These are phyloP conservation scores for Fusarium stilboides DNA, from an alignment of 2,329 filamentous ascomycete genomes.

Conservation along the genomic window DNA sequence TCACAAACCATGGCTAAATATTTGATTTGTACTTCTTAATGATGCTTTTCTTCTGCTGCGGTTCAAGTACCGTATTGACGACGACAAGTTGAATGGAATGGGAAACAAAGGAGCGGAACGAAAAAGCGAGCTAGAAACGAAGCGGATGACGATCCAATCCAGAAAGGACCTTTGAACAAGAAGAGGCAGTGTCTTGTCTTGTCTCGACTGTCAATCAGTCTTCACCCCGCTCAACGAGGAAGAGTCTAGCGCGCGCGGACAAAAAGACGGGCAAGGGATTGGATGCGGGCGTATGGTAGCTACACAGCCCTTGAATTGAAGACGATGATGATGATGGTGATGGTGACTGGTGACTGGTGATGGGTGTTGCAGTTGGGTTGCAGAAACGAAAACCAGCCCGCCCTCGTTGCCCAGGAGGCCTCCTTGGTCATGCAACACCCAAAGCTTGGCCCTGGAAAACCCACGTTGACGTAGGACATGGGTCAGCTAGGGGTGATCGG, in stretches of 20 bases:
- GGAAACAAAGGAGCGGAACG: constrained; percentile 12
- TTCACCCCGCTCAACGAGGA: constrained; percentile 20
- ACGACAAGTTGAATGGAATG: constrained; percentile 9
- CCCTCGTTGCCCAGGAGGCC: constrained; percentile 36
- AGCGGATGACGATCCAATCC: constrained; percentile 29
- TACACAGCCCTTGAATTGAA: constrained; percentile 20
- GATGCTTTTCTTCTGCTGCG: constrained; percentile 10
- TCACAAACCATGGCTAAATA: constrained; percentile 40
- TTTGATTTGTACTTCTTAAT: neutral
- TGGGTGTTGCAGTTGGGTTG: constrained; percentile 32
- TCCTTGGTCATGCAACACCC: constrained; percentile 21
- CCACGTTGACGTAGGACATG: constrained; percentile 43
- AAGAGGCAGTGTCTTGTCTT: constrained; percentile 16
- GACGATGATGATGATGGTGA: constrained; percentile 19
- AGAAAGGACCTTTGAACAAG: neutral
- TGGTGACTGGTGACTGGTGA: constrained; percentile 20
- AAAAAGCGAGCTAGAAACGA: constrained; percentile 1
- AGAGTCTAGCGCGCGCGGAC: neutral
- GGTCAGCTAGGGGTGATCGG: constrained; percentile 22
- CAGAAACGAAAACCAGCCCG: constrained; percentile 22
- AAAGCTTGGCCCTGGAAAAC: constrained; percentile 20
- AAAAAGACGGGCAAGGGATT: constrained; percentile 3
- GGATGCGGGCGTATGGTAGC: neutral
- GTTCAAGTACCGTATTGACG: constrained; percentile 8
- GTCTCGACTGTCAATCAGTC: constrained; percentile 1